A percentile compares a stretch with the other conserved stretches of the same genome.
Conservation (phyloP, 176 grass and related monocot species). For the Thinopyrum elongatum region DNA sequence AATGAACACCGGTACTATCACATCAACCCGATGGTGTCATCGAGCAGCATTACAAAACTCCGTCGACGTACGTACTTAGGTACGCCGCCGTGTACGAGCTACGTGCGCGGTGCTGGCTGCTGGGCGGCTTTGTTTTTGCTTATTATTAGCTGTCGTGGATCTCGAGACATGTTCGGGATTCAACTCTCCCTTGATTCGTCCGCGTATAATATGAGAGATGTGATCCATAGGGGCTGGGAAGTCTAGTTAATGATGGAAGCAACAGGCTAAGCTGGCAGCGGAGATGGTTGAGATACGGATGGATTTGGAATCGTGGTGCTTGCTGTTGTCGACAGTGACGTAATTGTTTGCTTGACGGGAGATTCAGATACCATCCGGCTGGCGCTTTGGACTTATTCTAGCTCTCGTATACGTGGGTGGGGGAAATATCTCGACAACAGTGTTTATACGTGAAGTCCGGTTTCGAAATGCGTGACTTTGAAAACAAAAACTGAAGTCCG, state of each 20-base stretch:
- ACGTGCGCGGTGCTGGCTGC: not conserved
- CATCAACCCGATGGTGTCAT: not conserved
- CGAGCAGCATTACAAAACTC: not conserved
- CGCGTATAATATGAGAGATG: too few relatives aligned
- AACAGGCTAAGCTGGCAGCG: not conserved
- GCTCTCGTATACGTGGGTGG: not conserved
- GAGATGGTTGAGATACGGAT: not conserved
- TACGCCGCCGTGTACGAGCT: not conserved
- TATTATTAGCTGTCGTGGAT: not conserved
- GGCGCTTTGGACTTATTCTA: not conserved
- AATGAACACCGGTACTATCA: not conserved
- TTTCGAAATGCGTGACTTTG: not conserved
- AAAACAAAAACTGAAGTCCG: too few relatives aligned
- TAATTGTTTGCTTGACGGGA: not conserved
- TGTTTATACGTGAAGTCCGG: too few relatives aligned
- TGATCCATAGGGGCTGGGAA: not conserved
- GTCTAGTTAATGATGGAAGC: not conserved
- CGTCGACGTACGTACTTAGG: not conserved
- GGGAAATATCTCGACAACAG: not conserved
- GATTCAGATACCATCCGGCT: not conserved
- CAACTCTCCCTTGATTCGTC: not conserved
- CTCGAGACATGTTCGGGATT: slow-evolving; percentile 5
- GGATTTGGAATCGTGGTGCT: not conserved
- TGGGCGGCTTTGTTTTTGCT: not conserved
- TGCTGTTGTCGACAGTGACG: not conserved